A percentile compares a stretch with the other conserved stretches of the same genome.
Conservation (phyloP, 2,329 filamentous ascomycete genomes). For the Trichophaea hybrida region DNA sequence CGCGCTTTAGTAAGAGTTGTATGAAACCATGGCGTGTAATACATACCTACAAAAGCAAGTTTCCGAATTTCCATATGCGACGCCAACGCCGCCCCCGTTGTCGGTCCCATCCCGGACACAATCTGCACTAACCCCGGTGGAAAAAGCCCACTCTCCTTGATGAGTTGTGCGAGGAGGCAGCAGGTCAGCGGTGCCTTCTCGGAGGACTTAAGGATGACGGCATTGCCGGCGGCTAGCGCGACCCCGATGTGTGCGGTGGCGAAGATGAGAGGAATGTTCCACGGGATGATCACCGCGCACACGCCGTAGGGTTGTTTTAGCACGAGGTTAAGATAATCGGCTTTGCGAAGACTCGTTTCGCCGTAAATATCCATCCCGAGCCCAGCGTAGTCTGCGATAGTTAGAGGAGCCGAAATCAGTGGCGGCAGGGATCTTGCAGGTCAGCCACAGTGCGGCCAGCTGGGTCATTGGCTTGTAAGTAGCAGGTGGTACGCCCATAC, state of each 20-base stretch:
- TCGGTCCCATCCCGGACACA: conserved; percentile 54
- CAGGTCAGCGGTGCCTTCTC: conserved; percentile 49
- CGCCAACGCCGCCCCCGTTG: conserved; percentile 53
- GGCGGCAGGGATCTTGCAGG: too few species aligned
- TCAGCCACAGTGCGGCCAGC: too few species aligned
- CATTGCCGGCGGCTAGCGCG: conserved; percentile 45
- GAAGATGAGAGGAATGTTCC: conserved; percentile 40
- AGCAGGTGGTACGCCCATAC: not conserved
- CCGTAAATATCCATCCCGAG: too few species aligned
- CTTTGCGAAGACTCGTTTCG: too few species aligned
- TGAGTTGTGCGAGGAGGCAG: conserved; percentile 49
- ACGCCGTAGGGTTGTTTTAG: conserved; percentile 49
- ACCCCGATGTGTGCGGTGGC: conserved; percentile 43
- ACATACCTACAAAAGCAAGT: conserved; percentile 65
- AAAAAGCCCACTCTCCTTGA: conserved; percentile 55
- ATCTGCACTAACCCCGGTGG: conserved; percentile 66
- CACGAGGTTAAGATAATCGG: too few species aligned
- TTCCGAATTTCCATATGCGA: conserved; percentile 57
- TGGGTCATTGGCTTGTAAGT: too few species aligned
- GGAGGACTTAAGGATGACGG: conserved; percentile 46
- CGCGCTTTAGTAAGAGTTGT: too few species aligned
- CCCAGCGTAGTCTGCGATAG: too few species aligned
- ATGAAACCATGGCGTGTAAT: conserved; percentile 33
- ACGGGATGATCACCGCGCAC: conserved; percentile 44
- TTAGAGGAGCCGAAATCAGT: too few species aligned